A percentile compares a stretch with the other conserved stretches of the same genome.
These are phyloP conservation scores for Xylariaceae sp. DNA, from an alignment of 2,329 filamentous ascomycete genomes.

Conservation along the genomic window DNA sequence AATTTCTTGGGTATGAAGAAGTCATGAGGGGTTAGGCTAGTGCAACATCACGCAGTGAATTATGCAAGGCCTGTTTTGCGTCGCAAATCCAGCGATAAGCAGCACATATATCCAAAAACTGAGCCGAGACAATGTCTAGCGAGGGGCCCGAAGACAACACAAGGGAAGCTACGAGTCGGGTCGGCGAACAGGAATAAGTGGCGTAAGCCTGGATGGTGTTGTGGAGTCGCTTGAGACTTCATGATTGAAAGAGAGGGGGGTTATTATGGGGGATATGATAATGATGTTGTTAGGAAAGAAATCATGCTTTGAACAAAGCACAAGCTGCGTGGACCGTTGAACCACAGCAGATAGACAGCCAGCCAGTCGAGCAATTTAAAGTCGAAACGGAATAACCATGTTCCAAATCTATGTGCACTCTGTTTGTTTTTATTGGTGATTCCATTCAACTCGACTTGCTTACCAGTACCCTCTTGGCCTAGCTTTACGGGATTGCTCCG, in stretches of 20 bases:
- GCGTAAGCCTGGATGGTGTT: constrained; percentile 3
- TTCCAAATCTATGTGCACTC: too few species aligned
- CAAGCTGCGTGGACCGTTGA: too few species aligned
- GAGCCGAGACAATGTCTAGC: background rate
- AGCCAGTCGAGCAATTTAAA: too few species aligned
- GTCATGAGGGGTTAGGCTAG: constrained; percentile 19
- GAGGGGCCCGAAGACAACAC: background rate
- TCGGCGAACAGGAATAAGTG: background rate
- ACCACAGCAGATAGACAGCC: too few species aligned
- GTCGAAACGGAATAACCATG: too few species aligned
- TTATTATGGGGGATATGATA: background rate
- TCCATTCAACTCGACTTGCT: too few species aligned
- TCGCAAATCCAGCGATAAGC: background rate
- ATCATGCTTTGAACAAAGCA: too few species aligned
- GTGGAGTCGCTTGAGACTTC: background rate
- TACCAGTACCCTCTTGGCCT: too few species aligned
- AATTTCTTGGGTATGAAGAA: constrained; percentile 68
- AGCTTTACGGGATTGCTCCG: too few species aligned
- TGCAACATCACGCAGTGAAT: background rate
- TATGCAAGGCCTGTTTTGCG: background rate
- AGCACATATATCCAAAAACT: background rate
- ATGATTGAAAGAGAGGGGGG: too few species aligned
- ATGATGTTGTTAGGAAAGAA: constrained; percentile 1
- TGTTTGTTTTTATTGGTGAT: too few species aligned
- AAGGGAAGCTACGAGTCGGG: background rate